These are phyloP conservation scores for Penicillium alfredii DNA, from an alignment of 495 filamentous ascomycete species.

Conservation along the genomic window DNA sequence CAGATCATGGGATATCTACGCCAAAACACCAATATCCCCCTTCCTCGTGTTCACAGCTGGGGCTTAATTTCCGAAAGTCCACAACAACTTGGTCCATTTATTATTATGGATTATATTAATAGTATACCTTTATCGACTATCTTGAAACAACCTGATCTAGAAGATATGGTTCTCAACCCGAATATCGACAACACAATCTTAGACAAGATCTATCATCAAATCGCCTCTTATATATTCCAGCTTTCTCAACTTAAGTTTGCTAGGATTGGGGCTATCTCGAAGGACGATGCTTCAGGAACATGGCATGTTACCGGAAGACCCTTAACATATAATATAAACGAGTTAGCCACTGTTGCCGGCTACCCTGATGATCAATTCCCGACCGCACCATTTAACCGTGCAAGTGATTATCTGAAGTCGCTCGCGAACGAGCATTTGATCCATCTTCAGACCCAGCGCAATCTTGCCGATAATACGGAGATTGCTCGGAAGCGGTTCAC, in stretches of 20 bases:
- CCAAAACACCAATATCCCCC: constrained; percentile 35
- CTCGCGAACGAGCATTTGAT: constrained; percentile 28
- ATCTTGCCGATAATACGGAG: constrained; percentile 29
- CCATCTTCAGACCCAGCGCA: constrained; percentile 35
- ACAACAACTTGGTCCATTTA: constrained; percentile 33
- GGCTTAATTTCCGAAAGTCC: constrained; percentile 30
- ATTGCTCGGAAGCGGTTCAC: constrained; percentile 31
- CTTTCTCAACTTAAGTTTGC: constrained; percentile 33
- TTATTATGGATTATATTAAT: constrained; percentile 38
- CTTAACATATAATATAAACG: constrained; percentile 39
- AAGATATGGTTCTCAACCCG: constrained; percentile 27
- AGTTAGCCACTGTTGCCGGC: constrained; percentile 30
- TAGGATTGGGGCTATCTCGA: constrained; percentile 33
- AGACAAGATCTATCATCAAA: constrained; percentile 34
- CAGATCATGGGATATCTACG: constrained; percentile 30
- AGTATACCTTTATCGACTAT: constrained; percentile 25
- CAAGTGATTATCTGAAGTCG: constrained; percentile 29
- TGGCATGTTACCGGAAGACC: constrained; percentile 29
- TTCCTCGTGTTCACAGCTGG: constrained; percentile 30
- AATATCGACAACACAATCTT: constrained; percentile 32
- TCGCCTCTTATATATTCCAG: constrained; percentile 31
- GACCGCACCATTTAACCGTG: constrained; percentile 28
- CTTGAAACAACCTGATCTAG: constrained; percentile 26
- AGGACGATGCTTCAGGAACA: constrained; percentile 19
- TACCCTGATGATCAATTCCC: constrained; percentile 28